phyloP scores from a whole-genome alignment of 441 rosid genomes.

The Gossypium trilobum region DNA sequence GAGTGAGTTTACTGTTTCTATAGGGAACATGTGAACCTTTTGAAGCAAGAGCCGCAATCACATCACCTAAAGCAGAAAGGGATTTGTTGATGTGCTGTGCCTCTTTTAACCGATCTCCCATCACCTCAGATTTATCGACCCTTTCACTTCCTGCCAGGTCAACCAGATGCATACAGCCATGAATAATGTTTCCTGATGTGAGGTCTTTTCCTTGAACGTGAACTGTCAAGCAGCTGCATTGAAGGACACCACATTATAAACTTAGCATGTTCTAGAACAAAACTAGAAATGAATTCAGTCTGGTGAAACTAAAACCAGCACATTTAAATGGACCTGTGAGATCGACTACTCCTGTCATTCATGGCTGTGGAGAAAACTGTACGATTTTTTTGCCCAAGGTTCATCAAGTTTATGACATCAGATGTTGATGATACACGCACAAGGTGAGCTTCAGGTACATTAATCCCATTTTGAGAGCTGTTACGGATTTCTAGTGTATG shows the following conservation, averaged over 20 bases:
- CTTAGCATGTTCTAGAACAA: constrained; percentile 9
- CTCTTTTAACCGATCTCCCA: constrained; percentile 61
- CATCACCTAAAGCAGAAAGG: constrained; percentile 69
- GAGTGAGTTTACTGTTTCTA: constrained; percentile 67
- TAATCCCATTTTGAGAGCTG: constrained; percentile 55
- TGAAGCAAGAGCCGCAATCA: constrained; percentile 56
- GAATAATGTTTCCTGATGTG: constrained; percentile 47
- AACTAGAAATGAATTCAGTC: not conserved
- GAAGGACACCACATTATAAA: not conserved
- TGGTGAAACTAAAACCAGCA: not conserved
- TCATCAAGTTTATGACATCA: constrained; percentile 61
- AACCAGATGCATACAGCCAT: constrained; percentile 65
- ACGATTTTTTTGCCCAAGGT: constrained; percentile 54
- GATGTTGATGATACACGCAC: constrained; percentile 52
- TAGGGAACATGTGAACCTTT: constrained; percentile 57
- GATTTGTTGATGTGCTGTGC: constrained; percentile 63
- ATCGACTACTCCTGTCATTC: constrained; percentile 76
- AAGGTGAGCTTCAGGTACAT: constrained; percentile 66
- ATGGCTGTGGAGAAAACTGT: constrained; percentile 66
- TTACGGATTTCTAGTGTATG: constrained; percentile 57
- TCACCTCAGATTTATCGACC: constrained; percentile 64
- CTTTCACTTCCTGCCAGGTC: constrained; percentile 74
- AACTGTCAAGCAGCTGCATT: constrained; percentile 58
- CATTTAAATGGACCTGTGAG: constrained; percentile 44
- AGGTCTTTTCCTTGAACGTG: constrained; percentile 65